Base-by-base conservation (phyloP, 2,329 filamentous ascomycete genomes). In the Coniochaeta sp. region DNA sequence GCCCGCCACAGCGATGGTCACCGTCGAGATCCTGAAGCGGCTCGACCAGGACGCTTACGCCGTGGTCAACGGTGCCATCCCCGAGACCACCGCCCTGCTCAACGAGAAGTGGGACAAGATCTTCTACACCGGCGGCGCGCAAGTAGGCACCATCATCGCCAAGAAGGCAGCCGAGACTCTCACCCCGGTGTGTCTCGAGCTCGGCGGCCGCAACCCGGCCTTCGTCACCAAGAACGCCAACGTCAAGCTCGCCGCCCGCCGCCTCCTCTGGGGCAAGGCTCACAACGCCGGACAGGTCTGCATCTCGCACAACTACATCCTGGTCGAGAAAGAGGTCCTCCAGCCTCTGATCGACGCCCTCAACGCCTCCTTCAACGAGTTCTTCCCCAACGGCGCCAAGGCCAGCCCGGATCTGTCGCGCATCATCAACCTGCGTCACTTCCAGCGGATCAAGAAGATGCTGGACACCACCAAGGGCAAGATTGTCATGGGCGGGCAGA, bases 101-200 rank as follows among this genome's bases (percentile, higher is more conserved):
- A 86, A 93, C 61, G 85, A 92, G 77, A 93, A 93, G 74, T 99
- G 93, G 89, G 93, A 96, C 77, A 98, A 97, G 83, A 96, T 99
- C 69, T 93, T 95, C 79, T 99, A 96, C 78, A 99, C 95, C 1
- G 95, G 95, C 59, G 88, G 86, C 68, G 82, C 83, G 58, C 77
- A 72, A 30, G 91, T 97, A 19, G 95, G 90, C 69, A 91, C 88
- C 70, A 93, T 98, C 69, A 87, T 98, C 58, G 85, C 91, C 55
- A 88, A 93, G 73, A 96, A 96, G 73, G 95, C 93, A 0, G 93
- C 95, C 62, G 86, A 91, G 70, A 88, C 91, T 40, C 81, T 96
- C 62, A 98, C 95, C 0, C 95, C 95, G 0, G 87, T 96, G 24
- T 84, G 88, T 10, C 85, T 98, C 55, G 95, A 99, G 79, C 85